Conservation (phyloP, 2,329 filamentous ascomycete species). For the Aspergillus unguis region DNA sequence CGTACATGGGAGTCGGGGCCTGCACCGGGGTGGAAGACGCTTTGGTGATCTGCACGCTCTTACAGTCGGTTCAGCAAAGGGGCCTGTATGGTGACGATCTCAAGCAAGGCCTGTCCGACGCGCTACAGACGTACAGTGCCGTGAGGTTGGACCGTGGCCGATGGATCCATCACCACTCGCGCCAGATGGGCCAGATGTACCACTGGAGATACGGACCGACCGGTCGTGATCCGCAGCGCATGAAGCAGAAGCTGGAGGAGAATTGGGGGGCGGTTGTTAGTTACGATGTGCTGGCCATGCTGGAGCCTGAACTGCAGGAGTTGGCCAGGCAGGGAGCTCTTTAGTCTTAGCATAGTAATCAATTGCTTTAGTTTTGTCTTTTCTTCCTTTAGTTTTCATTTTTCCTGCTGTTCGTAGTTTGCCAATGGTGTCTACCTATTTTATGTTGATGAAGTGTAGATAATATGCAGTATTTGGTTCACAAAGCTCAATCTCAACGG, state of each 20-base stretch:
- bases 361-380: no score
- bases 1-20: slow-evolving; percentile 13
- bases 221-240: background rate
- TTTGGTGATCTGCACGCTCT: slow-evolving; percentile 2
- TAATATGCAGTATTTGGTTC: no score
- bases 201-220: background rate
- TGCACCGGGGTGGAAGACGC: slow-evolving; percentile 14
- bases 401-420: no score
- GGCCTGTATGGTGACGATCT: background rate
- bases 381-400: no score
- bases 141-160: background rate
- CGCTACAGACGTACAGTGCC: background rate
- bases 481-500: no score
- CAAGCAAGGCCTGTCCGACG: background rate
- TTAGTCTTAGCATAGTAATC: no score
- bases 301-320: background rate
- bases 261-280: background rate
- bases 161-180: background rate
- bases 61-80: slow-evolving; percentile 3
- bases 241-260: slow-evolving; percentile 1
- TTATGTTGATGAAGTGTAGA: no score
- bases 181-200: background rate
- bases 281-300: background rate
- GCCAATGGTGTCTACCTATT: no score
- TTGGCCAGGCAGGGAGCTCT: background rate